These are phyloP conservation scores for Peronosclerospora sorghi DNA, from an alignment of 352 stramenopile genomes.

Conservation along the genomic window DNA sequence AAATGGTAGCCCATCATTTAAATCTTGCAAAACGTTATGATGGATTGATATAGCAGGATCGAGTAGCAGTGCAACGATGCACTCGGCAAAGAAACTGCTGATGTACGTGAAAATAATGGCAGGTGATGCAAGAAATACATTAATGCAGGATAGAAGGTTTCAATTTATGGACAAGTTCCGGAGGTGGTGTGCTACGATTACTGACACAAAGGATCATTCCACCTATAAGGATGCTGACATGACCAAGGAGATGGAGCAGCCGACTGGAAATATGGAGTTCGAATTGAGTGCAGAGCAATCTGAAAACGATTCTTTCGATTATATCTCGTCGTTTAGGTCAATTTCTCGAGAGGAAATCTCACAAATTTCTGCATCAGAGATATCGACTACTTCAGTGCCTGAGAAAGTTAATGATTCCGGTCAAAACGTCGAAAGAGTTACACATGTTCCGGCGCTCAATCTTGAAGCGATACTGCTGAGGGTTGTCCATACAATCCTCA, in stretches of 20 bases:
- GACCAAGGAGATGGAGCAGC: conserved; percentile 1
- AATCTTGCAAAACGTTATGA: conserved; percentile 30
- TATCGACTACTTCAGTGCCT: not conserved
- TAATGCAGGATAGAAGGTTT: conserved; percentile 37
- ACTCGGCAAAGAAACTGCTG: conserved; percentile 53
- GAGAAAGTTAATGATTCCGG: not conserved
- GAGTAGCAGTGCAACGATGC: conserved; percentile 31
- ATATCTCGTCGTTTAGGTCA: not conserved
- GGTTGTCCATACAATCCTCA: too few relatives aligned
- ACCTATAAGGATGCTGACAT: conserved; percentile 8
- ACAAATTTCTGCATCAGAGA: not conserved
- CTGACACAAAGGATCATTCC: not conserved
- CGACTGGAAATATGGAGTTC: conserved; percentile 18
- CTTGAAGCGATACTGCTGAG: not conserved
- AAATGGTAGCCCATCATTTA: conserved; percentile 23
- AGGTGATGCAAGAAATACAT: conserved; percentile 16
- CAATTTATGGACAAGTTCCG: conserved; percentile 43
- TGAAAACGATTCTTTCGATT: conserved; percentile 3
- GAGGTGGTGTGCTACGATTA: conserved; percentile 32
- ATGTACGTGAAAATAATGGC: conserved; percentile 41
- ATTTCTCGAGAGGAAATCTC: conserved; percentile 10
- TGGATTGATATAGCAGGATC: conserved; percentile 24
- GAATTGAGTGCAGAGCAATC: conserved; percentile 11
- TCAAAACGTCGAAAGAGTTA: not conserved
- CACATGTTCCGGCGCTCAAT: not conserved